These are phyloP conservation scores for Clausena lansium DNA, from an alignment of 345 rosid species.

Conservation along the genomic window DNA sequence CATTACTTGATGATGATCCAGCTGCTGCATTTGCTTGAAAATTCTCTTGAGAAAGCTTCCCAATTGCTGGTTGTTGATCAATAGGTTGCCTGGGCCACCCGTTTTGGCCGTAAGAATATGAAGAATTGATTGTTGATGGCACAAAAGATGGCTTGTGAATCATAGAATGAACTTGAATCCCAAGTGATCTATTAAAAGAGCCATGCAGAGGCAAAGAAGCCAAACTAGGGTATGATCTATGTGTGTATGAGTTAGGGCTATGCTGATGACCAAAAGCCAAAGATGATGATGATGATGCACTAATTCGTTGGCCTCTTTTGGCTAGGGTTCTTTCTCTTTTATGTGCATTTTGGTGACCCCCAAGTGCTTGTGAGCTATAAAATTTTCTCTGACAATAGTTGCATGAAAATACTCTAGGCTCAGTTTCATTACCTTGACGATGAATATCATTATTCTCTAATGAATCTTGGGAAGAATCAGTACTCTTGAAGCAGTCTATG, in stretches of 20 bases:
- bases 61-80: constrained; percentile 46
- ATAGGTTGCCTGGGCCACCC: constrained; percentile 43
- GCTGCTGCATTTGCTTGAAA: background rate
- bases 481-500: constrained; percentile 38
- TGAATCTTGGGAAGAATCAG: constrained; percentile 22
- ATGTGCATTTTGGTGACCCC: constrained; percentile 96
- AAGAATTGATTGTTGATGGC: constrained; percentile 10
- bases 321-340: constrained; percentile 89
- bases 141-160: constrained; percentile 46
- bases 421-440: constrained; percentile 37
- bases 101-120: constrained; percentile 31
- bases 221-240: constrained; percentile 47
- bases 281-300: constrained; percentile 30
- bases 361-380: constrained; percentile 93
- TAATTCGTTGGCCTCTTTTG: constrained; percentile 56
- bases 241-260: constrained; percentile 8
- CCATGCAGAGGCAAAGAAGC: constrained; percentile 83
- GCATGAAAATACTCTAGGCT: constrained; percentile 73
- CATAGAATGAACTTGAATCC: constrained; percentile 72
- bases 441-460: constrained; percentile 1
- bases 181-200: constrained; percentile 50
- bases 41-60: constrained; percentile 32
- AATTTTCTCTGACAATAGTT: constrained; percentile 91
- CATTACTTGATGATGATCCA: constrained; percentile 28
- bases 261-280: constrained; percentile 35